Evolutionary conservation across 2,329 filamentous ascomycete species (phyloP).

Genomic region (Ascochyta rabiei): DNA sequence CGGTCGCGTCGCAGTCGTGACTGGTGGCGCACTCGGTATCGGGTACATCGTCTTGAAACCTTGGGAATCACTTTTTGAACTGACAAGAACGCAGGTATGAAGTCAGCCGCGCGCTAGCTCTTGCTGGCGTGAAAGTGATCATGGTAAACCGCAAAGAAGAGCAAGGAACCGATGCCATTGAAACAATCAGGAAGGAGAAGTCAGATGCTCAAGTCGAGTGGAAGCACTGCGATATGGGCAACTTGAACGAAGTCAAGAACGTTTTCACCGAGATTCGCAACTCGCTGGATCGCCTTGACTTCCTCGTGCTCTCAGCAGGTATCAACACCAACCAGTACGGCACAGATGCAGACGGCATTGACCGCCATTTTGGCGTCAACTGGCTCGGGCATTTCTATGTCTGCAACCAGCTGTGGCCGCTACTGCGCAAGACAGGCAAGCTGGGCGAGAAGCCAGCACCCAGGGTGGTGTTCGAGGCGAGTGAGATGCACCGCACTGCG

Average conservation of each 20-base stretch:
- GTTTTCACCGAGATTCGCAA: slow-evolving; percentile 49
- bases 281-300: slow-evolving; percentile 49
- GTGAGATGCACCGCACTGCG: slow-evolving; percentile 49
- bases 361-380: slow-evolving; percentile 53
- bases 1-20: slow-evolving; percentile 49
- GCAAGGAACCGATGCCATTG: slow-evolving; percentile 48
- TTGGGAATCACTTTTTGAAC: background rate
- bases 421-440: slow-evolving; percentile 51
- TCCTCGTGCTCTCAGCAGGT: slow-evolving; percentile 53
- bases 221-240: slow-evolving; percentile 52
- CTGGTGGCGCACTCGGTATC: slow-evolving; percentile 50
- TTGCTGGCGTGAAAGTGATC: slow-evolving; percentile 28
- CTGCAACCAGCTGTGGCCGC: slow-evolving; percentile 51
- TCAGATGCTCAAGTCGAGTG: slow-evolving; percentile 47
- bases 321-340: slow-evolving; percentile 53
- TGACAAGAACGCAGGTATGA: slow-evolving; percentile 14
- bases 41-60: slow-evolving; percentile 28
- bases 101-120: slow-evolving; percentile 21
- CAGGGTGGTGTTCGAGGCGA: slow-evolving; percentile 51
- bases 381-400: slow-evolving; percentile 55
- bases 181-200: slow-evolving; percentile 40
- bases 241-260: slow-evolving; percentile 46
- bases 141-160: slow-evolving; percentile 46
- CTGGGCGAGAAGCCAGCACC: slow-evolving; percentile 44
- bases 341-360: slow-evolving; percentile 47